Evolutionary conservation across 1,284 basidiomycete species (phyloP).

Genomic region (Rhizopogon parksii): DNA sequence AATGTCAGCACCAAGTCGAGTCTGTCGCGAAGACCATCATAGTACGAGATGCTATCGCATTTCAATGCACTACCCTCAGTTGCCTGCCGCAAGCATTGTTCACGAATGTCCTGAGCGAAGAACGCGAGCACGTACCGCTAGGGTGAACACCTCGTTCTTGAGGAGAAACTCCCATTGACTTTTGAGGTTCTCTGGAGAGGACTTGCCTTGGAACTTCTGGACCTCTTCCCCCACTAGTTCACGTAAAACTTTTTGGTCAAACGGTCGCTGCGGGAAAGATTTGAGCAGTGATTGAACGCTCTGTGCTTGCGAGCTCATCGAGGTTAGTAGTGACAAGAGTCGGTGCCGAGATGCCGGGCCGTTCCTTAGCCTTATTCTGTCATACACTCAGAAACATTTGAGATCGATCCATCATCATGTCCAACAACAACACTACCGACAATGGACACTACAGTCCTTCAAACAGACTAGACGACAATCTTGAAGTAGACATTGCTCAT

Average conservation of each 20-base stretch:
- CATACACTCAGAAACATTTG: no score
- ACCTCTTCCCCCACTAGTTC: constrained; percentile 43
- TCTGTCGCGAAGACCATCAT: constrained; percentile 49
- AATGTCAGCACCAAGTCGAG: constrained; percentile 69
- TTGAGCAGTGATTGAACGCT: constrained; percentile 40
- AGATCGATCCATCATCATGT: constrained; percentile 17
- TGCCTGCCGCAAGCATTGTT: constrained; percentile 32
- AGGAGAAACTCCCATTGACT: constrained; percentile 68
- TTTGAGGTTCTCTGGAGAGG: constrained; percentile 51
- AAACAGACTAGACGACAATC: constrained; percentile 2
- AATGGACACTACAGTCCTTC: constrained; percentile 1
- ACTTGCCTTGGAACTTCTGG: constrained; percentile 34
- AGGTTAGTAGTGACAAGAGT: neutral
- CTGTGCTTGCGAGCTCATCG: constrained; percentile 22
- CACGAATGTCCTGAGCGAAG: neutral
- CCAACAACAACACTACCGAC: constrained; percentile 7
- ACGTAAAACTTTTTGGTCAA: constrained; percentile 41
- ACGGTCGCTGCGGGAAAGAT: constrained; percentile 44
- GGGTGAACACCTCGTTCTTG: constrained; percentile 57
- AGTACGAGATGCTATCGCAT: constrained; percentile 46
- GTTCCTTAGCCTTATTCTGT: neutral
- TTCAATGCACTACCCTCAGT: constrained; percentile 55
- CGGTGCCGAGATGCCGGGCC: constrained; percentile 23
- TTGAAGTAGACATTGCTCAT: constrained; percentile 32
- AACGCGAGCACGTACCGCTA: constrained; percentile 49